Conservation (phyloP, 805 yeast species). For the Priceomyces castillae region DNA sequence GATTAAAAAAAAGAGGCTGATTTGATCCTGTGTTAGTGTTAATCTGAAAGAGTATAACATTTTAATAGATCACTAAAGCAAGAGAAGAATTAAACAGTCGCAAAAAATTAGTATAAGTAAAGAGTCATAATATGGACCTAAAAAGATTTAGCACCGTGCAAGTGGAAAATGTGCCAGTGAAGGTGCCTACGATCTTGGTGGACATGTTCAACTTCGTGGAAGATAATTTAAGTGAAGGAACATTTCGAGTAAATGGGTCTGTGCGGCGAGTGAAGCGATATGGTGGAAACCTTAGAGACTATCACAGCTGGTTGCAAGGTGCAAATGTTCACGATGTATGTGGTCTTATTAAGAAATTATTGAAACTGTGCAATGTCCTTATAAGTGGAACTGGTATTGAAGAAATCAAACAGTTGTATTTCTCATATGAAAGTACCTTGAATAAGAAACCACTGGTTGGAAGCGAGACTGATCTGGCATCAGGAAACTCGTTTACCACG, state of each 20-base stretch:
- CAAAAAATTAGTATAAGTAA: no score
- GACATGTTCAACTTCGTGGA: slow-evolving; percentile 20
- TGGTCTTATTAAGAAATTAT: slow-evolving; percentile 23
- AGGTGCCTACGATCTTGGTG: slow-evolving; percentile 19
- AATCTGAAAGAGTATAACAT: no score
- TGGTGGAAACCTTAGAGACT: slow-evolving; percentile 12
- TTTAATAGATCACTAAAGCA: no score
- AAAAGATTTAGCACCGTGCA: not conserved
- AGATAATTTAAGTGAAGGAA: slow-evolving; percentile 22
- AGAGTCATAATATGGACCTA: not conserved
- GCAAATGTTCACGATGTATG: slow-evolving; percentile 26
- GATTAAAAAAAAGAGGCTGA: no score
- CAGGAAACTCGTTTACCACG: slow-evolving; percentile 6
- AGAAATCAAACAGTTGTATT: slow-evolving; percentile 1
- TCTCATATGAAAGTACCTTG: slow-evolving; percentile 1
- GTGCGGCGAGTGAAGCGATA: slow-evolving; percentile 22
- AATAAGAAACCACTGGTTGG: not conserved
- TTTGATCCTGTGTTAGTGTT: no score
- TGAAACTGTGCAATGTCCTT: slow-evolving; percentile 13
- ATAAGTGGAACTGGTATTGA: slow-evolving; percentile 7
- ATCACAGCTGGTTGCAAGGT: slow-evolving; percentile 18
- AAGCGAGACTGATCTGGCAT: slow-evolving; percentile 10
- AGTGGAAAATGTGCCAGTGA: slow-evolving; percentile 5
- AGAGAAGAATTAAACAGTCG: no score
- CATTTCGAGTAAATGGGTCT: slow-evolving; percentile 33